phyloP scores from a whole-genome alignment of 2,329 filamentous ascomycete genomes.

The Apiospora aurea region DNA sequence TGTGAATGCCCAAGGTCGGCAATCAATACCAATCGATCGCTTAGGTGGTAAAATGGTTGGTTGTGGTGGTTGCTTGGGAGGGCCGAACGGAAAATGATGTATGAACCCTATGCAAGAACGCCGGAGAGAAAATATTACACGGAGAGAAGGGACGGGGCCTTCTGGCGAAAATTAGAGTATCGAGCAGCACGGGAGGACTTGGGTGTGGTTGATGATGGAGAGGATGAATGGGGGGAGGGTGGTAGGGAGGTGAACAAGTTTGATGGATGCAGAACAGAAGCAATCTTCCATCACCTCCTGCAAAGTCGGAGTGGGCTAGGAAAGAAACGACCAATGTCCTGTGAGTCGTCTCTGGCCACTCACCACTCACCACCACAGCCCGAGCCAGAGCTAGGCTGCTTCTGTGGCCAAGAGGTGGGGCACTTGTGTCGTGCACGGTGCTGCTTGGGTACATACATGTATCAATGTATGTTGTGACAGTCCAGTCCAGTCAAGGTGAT shows the following conservation, averaged over 20 bases:
- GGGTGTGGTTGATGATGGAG: slow-evolving; percentile 7
- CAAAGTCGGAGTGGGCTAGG: slow-evolving; percentile 20
- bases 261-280: slow-evolving; percentile 21
- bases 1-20: slow-evolving; percentile 11
- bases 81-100: slow-evolving; percentile 9
- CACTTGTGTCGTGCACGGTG: neutral
- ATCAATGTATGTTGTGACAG: neutral
- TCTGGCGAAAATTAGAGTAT: slow-evolving; percentile 10
- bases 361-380: slow-evolving; percentile 6
- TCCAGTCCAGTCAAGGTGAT: neutral
- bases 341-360: slow-evolving; percentile 15
- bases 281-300: slow-evolving; percentile 22
- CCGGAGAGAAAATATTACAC: slow-evolving; percentile 16
- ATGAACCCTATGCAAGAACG: slow-evolving; percentile 13
- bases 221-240: neutral
- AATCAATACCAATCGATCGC: slow-evolving; percentile 2
- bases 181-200: neutral
- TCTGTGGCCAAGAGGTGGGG: neutral
- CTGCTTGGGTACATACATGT: neutral
- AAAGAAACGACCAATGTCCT: slow-evolving; percentile 18
- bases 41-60: slow-evolving; percentile 6
- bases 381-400: neutral
- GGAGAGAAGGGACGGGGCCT: neutral
- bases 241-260: slow-evolving; percentile 17
- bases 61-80: slow-evolving; percentile 1